These are phyloP conservation scores for Fusarium musae DNA, from an alignment of 2,329 filamentous ascomycete species.

Conservation along the genomic window DNA sequence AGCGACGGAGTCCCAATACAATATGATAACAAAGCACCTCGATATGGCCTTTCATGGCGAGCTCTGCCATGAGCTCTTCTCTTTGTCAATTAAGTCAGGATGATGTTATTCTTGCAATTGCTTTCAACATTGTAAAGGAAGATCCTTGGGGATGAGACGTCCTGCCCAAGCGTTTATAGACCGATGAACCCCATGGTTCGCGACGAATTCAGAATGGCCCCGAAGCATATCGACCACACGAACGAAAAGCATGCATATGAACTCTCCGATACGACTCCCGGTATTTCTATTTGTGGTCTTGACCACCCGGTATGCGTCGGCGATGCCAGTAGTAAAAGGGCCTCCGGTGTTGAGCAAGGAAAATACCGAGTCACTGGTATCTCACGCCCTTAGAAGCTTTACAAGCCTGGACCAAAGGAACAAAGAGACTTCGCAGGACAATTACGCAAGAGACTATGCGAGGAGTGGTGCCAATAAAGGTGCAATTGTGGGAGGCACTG, in stretches of 20 bases:
- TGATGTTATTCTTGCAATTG: conserved; percentile 21
- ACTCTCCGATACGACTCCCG: conserved; percentile 6
- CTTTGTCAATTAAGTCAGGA: conserved; percentile 22
- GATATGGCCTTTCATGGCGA: not conserved
- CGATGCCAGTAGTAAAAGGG: conserved; percentile 11
- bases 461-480: conserved; percentile 8
- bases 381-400: not conserved
- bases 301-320: conserved; percentile 1
- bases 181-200: not conserved
- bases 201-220: not conserved
- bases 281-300: conserved; percentile 6
- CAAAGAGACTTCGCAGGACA: not conserved
- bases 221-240: conserved; percentile 11
- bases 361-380: conserved; percentile 6
- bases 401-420: not conserved
- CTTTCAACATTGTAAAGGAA: not conserved
- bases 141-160: not conserved
- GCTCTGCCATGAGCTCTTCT: not conserved
- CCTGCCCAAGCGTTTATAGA: conserved; percentile 8
- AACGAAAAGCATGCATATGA: not conserved
- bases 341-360: not conserved
- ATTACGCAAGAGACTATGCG: not conserved
- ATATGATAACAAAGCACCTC: conserved; percentile 12
- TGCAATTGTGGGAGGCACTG: conserved; percentile 34
- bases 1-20: not conserved